Evolutionary conservation across 331 rosid genomes (phyloP), one percentile per base, ranked within the genome.

Genomic region (Pyrus hybrid): DNA sequence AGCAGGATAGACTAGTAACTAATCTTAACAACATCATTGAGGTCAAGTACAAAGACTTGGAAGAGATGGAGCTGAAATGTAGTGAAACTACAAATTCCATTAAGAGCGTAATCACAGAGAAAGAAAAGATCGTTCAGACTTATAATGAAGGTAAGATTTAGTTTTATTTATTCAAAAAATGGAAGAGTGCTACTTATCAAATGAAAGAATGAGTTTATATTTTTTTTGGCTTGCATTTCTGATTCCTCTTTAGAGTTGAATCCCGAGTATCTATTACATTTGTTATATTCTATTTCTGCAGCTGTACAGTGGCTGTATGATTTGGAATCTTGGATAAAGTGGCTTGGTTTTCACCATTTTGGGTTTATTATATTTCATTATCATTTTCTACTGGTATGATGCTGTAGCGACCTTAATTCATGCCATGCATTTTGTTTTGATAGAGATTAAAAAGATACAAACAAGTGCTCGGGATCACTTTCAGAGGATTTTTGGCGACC

Each of bases 391-490:
- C 23, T 70, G 28, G 67, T 66, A 70, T 58, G 67, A 71, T 57
- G 77, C 72, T 78, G 63, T 60, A 67, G 26, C 66, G 60, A 47
- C 28, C 25, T 70, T 70, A 58, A 63, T 71, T 79, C 79, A 23
- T 85, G 67, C 56, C 67, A 60, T 82, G 57, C 57, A 51, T 57
- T 78, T 80, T 78, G 70, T 26, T 25, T 74, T 68, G n/a, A 14
- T 84, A 95, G 99, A 91, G 79, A 88, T 92, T 63, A 92, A 77
- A 88, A 92, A 89, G 77, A 86, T 87, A 25, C 97, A 95, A 75
- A 57, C 85, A 37, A 93, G 98, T 82, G 96, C 97, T 25, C 83
- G 85, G 76, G 97, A 95, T 81, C 96, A 95, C 85, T 83, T 86
- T 79, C 93, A 89, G 90, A 92, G 85, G 86, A 88, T 92, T 62